Conservation (phyloP, 345 rosid species). For the Citrus glauca region DNA sequence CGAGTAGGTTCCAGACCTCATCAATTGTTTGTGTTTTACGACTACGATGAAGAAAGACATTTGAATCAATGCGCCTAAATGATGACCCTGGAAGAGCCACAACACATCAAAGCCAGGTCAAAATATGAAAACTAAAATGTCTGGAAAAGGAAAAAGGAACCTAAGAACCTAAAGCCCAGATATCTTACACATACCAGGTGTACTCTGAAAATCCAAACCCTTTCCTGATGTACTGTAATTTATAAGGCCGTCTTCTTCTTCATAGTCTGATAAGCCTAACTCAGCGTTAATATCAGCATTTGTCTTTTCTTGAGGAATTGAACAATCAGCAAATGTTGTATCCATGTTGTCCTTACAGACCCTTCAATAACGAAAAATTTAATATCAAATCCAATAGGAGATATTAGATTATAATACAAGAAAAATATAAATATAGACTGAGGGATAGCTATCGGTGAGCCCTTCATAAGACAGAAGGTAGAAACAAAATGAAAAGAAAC, state of each 20-base stretch:
- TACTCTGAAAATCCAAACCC: slow-evolving; percentile 41
- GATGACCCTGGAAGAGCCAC: slow-evolving; percentile 58
- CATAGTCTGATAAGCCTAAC: slow-evolving; percentile 85
- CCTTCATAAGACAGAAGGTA: not conserved
- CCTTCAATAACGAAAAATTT: slow-evolving; percentile 38
- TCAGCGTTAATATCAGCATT: slow-evolving; percentile 89
- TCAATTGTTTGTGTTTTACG: slow-evolving; percentile 90
- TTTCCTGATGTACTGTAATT: slow-evolving; percentile 49
- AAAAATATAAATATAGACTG: not conserved
- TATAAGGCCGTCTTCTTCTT: slow-evolving; percentile 64
- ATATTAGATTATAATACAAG: not conserved
- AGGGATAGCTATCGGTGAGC: not conserved
- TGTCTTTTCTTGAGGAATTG: slow-evolving; percentile 84
- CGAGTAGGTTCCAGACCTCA: slow-evolving; percentile 54
- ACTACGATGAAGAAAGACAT: slow-evolving; percentile 80
- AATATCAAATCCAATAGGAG: not conserved
- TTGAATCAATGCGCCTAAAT: slow-evolving; percentile 63
- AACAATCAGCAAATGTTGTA: slow-evolving; percentile 69
- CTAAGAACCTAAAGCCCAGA: slow-evolving; percentile 5
- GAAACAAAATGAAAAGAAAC: not conserved
- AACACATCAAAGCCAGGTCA: slow-evolving; percentile 14
- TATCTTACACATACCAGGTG: slow-evolving; percentile 43
- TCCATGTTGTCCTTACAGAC: slow-evolving; percentile 75
- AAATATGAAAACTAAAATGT: slow-evolving; percentile 1
- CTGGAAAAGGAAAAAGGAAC: not conserved